A percentile compares a stretch with the other conserved stretches of the same genome.
Evolutionary conservation across 2,329 filamentous ascomycete species (phyloP).

Genomic region (Monosporascus sp.): DNA sequence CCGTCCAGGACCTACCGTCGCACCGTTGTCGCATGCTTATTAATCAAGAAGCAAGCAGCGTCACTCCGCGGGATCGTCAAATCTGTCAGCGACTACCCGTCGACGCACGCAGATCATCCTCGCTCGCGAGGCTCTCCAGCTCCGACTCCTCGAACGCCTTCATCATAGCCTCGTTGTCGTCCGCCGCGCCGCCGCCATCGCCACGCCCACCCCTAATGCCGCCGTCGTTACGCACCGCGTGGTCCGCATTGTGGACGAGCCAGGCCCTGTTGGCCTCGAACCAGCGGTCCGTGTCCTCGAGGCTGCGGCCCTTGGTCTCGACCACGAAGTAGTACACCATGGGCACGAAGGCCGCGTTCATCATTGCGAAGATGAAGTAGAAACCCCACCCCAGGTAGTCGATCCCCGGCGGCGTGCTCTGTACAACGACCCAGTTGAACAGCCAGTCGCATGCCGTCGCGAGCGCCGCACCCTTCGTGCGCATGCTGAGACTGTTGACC

Average conservation of each 20-base stretch:
- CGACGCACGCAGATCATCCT: not conserved
- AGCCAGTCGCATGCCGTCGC: slow-evolving; percentile 31
- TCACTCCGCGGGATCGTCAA: not conserved
- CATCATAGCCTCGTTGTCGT: slow-evolving; percentile 5
- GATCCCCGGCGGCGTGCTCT: slow-evolving; percentile 29
- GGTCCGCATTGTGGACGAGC: slow-evolving; percentile 4
- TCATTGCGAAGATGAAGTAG: slow-evolving; percentile 33
- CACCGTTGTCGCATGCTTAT: too few species aligned
- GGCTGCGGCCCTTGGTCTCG: slow-evolving; percentile 1
- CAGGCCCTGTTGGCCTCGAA: slow-evolving; percentile 3
- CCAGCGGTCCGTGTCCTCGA: slow-evolving; percentile 4
- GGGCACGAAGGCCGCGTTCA: not conserved
- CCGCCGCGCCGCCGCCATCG: not conserved
- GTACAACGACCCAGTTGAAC: slow-evolving; percentile 28
- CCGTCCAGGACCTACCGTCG: too few species aligned
- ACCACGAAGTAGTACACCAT: slow-evolving; percentile 4
- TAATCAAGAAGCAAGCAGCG: too few species aligned
- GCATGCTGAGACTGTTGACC: slow-evolving; percentile 30
- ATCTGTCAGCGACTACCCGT: not conserved
- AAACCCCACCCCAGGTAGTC: slow-evolving; percentile 43
- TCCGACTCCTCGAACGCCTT: slow-evolving; percentile 22
- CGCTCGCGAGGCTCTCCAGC: not conserved
- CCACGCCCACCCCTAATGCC: not conserved
- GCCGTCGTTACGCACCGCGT: not conserved
- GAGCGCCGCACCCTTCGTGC: slow-evolving; percentile 26